phyloP scores from a whole-genome alignment of 352 stramenopile species.

The Pythium aquatile region DNA sequence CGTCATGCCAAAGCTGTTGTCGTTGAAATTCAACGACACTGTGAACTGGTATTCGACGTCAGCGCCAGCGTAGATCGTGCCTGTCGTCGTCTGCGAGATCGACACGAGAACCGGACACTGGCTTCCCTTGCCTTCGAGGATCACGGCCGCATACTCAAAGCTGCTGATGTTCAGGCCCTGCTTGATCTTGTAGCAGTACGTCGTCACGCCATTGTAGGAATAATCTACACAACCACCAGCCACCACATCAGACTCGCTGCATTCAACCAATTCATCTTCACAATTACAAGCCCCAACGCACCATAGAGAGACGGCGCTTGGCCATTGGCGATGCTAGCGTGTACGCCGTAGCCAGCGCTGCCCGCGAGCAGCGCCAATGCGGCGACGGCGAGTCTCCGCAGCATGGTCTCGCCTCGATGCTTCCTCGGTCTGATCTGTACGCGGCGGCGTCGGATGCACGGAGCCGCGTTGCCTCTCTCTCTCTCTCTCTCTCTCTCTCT shows the following conservation, averaged over 20 bases:
- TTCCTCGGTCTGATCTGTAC: background rate
- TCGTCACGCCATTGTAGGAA: conserved; percentile 67
- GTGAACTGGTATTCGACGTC: conserved; percentile 72
- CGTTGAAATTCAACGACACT: conserved; percentile 67
- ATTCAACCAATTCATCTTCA: background rate
- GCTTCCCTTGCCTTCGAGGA: conserved; percentile 36
- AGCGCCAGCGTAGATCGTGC: conserved; percentile 28
- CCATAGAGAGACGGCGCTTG: conserved; percentile 53
- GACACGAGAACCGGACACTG: conserved; percentile 65
- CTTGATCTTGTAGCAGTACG: conserved; percentile 82
- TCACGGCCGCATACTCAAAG: conserved; percentile 69
- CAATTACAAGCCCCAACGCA: conserved; percentile 20
- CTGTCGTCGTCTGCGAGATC: conserved; percentile 43
- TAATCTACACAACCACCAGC: conserved; percentile 45
- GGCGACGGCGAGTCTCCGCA: conserved; percentile 1
- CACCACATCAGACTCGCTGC: background rate
- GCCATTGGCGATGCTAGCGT: conserved; percentile 24
- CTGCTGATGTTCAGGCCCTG: conserved; percentile 70
- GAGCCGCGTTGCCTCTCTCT: background rate
- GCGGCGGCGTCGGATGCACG: background rate
- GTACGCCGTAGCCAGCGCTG: background rate
- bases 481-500: too few relatives aligned
- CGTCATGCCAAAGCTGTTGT: conserved; percentile 68
- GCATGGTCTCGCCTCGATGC: background rate
- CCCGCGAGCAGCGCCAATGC: conserved; percentile 22